A percentile compares a stretch with the other conserved stretches of the same genome.
Evolutionary conservation across 257 asterid genomes (phyloP).

Genomic region (Solanum gracilifrons): DNA sequence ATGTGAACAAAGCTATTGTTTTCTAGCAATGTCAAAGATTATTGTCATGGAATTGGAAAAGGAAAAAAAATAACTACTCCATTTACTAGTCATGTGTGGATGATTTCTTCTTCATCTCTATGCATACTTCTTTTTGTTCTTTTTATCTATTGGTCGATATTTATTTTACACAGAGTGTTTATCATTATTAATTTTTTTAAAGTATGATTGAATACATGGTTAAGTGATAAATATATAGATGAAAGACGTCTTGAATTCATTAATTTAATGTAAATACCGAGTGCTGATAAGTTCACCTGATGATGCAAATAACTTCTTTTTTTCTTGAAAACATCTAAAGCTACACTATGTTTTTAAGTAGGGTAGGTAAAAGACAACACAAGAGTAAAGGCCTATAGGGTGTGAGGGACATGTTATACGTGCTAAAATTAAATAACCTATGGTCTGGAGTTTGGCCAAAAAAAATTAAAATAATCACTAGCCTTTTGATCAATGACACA

Average conservation of each 20-base stretch:
- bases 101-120: no score
- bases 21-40: not conserved
- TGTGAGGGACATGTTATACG: not conserved
- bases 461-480: not conserved
- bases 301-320: not conserved
- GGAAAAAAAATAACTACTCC: no score
- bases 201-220: not conserved
- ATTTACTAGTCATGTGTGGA: no score
- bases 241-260: not conserved
- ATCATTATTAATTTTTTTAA: no score
- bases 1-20: not conserved
- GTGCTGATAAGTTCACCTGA: not conserved
- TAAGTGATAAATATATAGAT: not conserved
- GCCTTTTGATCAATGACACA: not conserved
- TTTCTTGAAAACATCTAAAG: not conserved
- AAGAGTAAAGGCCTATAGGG: not conserved
- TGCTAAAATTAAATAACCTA: not conserved
- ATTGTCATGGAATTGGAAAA: no score
- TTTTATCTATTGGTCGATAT: no score
- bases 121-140: no score
- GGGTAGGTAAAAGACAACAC: not conserved
- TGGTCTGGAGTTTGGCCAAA: not conserved
- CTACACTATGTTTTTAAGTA: not conserved
- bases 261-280: not conserved
- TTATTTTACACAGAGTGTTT: accelerated